Evolutionary conservation across 2,329 filamentous ascomycete species (phyloP).

Genomic region (Diplocarpon mali): DNA sequence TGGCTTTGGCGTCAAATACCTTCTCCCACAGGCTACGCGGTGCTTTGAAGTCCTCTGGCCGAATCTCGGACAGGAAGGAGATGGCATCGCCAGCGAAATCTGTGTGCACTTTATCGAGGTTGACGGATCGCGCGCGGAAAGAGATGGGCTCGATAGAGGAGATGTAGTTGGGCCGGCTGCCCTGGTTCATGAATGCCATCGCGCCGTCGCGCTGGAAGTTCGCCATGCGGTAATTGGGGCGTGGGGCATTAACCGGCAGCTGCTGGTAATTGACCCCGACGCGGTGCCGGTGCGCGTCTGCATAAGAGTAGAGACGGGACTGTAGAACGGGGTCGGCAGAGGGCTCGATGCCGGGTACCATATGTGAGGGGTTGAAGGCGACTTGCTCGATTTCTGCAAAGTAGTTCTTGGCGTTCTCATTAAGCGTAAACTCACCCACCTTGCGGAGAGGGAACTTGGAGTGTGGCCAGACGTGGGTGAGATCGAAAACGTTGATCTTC

Average conservation of each 20-base stretch:
- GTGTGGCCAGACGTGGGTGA: conserved; percentile 44
- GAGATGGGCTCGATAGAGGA: conserved; percentile 27
- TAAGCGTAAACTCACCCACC: conserved; percentile 37
- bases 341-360: conserved; percentile 54
- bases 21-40: conserved; percentile 49
- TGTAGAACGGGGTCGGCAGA: conserved; percentile 59
- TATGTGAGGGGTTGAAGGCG: conserved; percentile 54
- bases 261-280: conserved; percentile 48
- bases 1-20: conserved; percentile 47
- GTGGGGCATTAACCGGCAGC: conserved; percentile 33
- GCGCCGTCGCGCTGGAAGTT: conserved; percentile 30
- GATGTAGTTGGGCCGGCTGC: conserved; percentile 35
- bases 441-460: conserved; percentile 35
- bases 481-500: conserved; percentile 40
- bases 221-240: conserved; percentile 26
- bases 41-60: conserved; percentile 29
- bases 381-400: conserved; percentile 58
- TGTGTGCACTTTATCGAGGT: conserved; percentile 30
- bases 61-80: conserved; percentile 32
- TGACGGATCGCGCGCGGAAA: conserved; percentile 28
- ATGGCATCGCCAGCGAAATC: conserved; percentile 34
- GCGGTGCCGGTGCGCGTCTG: conserved; percentile 48
- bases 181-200: conserved; percentile 35
- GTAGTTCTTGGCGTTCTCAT: conserved; percentile 42
- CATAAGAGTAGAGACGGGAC: conserved; percentile 57